Conservation (phyloP, 371 early-diverging fungal genomes). For the Circinella minor region DNA sequence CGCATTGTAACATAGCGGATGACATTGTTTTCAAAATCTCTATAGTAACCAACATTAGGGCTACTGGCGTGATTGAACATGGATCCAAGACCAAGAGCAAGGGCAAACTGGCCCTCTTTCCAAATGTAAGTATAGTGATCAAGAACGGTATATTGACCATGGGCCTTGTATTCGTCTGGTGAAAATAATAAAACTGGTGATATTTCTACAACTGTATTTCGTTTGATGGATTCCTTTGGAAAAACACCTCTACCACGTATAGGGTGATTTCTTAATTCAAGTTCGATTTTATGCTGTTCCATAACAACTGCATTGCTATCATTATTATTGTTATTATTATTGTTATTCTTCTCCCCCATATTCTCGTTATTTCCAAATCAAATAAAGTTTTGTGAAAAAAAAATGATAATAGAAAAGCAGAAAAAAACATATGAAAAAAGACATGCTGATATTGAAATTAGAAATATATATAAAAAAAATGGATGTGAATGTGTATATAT, state of each 20-base stretch:
- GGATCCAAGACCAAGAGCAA: slow-evolving; percentile 73
- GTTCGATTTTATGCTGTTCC: slow-evolving; percentile 28
- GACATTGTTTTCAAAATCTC: slow-evolving; percentile 57
- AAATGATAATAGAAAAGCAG: not conserved
- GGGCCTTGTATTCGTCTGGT: slow-evolving; percentile 56
- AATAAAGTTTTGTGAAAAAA: not conserved
- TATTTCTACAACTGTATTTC: slow-evolving; percentile 60
- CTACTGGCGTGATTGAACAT: slow-evolving; percentile 70
- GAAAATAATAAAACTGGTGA: slow-evolving; percentile 66
- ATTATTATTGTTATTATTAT: not conserved
- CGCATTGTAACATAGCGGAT: slow-evolving; percentile 64
- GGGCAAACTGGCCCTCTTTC: slow-evolving; percentile 61
- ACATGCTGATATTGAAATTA: slow-evolving; percentile 1
- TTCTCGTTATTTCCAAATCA: not conserved
- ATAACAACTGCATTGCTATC: not conserved
- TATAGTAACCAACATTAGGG: slow-evolving; percentile 69
- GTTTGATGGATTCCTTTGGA: slow-evolving; percentile 39
- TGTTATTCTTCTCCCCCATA: not conserved
- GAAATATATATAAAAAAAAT: not conserved
- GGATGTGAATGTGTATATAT: no score
- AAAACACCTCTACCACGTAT: slow-evolving; percentile 67
- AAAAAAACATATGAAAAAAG: not conserved
- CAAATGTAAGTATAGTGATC: slow-evolving; percentile 77
- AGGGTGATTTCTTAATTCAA: slow-evolving; percentile 55
- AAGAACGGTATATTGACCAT: slow-evolving; percentile 64